Evolutionary conservation across 257 asterid genomes (phyloP).

Genomic region (Salvia miltiorrhiza): DNA sequence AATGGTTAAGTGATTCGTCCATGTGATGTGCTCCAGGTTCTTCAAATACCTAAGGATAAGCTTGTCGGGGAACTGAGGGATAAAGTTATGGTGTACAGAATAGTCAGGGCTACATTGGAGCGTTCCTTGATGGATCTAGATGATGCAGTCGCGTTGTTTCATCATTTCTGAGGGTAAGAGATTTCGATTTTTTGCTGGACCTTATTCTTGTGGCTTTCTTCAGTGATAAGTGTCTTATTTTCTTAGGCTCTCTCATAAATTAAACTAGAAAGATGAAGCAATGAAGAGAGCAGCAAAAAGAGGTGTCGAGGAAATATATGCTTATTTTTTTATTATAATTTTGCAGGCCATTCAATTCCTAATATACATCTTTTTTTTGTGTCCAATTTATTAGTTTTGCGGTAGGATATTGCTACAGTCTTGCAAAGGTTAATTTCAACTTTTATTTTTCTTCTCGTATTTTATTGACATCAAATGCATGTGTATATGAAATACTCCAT

Average conservation of each 20-base stretch:
- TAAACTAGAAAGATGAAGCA: neutral
- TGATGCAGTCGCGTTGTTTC: conserved; percentile 64
- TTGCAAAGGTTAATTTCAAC: neutral
- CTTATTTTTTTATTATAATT: neutral
- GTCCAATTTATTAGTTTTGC: neutral
- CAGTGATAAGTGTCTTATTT: neutral
- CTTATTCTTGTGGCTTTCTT: neutral
- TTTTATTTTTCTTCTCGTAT: too few species aligned
- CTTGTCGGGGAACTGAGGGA: neutral
- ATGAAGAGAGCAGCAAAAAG: neutral
- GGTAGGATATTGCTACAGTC: neutral
- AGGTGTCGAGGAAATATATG: neutral
- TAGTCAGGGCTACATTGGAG: conserved; percentile 37
- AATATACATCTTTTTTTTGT: neutral
- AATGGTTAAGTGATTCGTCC: neutral
- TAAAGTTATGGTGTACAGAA: neutral
- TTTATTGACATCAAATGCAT: too few species aligned
- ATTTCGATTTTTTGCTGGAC: neutral
- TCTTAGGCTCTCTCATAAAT: neutral
- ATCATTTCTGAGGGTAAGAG: conserved; percentile 39
- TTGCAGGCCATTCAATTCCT: neutral
- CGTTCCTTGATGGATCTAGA: conserved; percentile 64
- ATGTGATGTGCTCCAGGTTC: neutral
- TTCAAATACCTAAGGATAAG: conserved; percentile 17
- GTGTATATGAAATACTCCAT: too few species aligned